Evolutionary conservation across 768 basidiomycete genomes (phyloP), one percentile per base, ranked within the genome.

Genomic region (Tricholoma terreum): DNA sequence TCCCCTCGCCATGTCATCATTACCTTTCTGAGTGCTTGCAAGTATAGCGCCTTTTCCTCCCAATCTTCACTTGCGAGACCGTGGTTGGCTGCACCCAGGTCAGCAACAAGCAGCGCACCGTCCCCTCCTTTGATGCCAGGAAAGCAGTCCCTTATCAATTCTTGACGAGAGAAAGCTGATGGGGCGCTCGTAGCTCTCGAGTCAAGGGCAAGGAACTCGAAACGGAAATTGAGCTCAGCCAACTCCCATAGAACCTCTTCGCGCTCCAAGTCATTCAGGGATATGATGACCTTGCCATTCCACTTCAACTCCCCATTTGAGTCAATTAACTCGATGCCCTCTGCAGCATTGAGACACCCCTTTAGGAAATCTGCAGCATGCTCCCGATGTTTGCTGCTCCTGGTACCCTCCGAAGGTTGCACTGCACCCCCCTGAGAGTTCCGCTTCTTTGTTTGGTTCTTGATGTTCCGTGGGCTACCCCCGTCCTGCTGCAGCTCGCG

Each of bases 231-330:
- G n/a, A 57, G 17, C 38, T 57, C 50, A 8, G 34, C 48, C 9
- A 57, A 22, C 24, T 57, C 50, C 56, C 56, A 57, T 7, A 57
- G 34, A 21, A 57, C 52, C 22, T 50, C 56, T 22, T 57, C 19
- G 42, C 11, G 14, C 9, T n/a, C 27, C 12, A 27, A 15, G 27
- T 38, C 17, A 24, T 27, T n/a, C 15, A 52, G 52, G 9, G 46
- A 15, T 34, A 11, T 19, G 6, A 52, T 40, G 12, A 33, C 46
- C 36, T 6, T 21, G 2, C 27, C 15, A 17, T 45, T 54, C 52
- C 52, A 54, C 33, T 33, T 4, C 11, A 50, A 22, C n/a, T n/a
- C n/a, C n/a, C n/a, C n/a, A n/a, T n/a, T n/a, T n/a, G n/a, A n/a
- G n/a, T n/a, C n/a, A n/a, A 50, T 38, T 5, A 58, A 22, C 6